Evolutionary conservation across 768 basidiomycete species (phyloP).

Genomic region (Gymnopilus junonius): DNA sequence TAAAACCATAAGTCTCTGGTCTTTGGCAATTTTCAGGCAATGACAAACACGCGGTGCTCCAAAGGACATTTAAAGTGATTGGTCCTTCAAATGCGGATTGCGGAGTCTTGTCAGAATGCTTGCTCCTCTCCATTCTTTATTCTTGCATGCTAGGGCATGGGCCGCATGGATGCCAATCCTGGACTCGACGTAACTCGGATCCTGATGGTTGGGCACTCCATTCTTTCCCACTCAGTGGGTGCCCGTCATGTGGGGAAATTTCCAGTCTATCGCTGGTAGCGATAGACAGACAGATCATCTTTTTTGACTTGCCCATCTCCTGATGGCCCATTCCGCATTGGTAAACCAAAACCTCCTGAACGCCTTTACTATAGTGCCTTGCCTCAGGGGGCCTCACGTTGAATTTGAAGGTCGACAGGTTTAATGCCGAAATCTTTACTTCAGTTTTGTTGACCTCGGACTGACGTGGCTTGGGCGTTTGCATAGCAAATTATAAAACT

Average conservation of each 20-base stretch:
- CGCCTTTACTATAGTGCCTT: background rate
- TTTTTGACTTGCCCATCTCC: background rate
- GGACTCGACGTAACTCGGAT: background rate
- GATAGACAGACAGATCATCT: conserved; percentile 2
- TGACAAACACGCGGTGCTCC: background rate
- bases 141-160: background rate
- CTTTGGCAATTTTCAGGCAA: background rate
- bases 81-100: background rate
- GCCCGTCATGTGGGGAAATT: background rate
- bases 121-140: background rate
- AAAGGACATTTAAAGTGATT: background rate
- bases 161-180: too few species aligned
- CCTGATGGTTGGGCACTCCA: background rate
- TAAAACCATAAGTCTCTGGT: background rate
- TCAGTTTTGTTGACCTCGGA: background rate
- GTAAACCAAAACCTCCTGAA: background rate
- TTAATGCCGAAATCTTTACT: background rate
- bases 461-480: background rate
- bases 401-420: background rate
- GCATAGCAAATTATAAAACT: background rate
- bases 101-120: background rate
- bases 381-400: background rate
- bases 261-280: background rate
- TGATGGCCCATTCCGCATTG: background rate
- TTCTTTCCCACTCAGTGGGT: background rate